Evolutionary conservation across 129 eudicot genomes (phyloP), one percentile per base, ranked within the genome.

Genomic region (Mikania micrantha): DNA sequence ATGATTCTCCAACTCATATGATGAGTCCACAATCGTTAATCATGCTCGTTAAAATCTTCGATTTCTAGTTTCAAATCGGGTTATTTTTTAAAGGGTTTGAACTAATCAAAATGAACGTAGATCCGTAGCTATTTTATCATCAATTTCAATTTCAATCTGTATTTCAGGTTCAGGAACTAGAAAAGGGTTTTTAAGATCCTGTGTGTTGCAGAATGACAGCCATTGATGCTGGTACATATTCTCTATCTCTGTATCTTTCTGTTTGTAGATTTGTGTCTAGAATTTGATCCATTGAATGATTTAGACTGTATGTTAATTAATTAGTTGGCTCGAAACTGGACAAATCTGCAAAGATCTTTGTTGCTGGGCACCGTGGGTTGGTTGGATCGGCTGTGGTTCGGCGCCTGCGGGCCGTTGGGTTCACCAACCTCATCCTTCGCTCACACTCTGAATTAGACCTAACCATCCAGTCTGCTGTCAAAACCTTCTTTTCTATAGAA

Each of bases 291-390:
- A 7, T 4, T 49, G 0, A 49, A 21, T 36, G 7, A 9, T 36
- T 8, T 24, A n/a, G n/a, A 32, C 27, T 15, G 9, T 41, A 19
- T 24, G 7, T 31, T 21, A 9, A 39, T 42, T 40, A 81, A 39
- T 42, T 40, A 81, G 85, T 34, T 72, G 31, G 34, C 17, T 27
- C n/a, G 36, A 66, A 74, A 44, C 58, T 81, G 17, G 96, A 82
- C 72, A 94, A 85, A 85, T 83, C 99, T 39, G 87, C 88, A 31
- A 77, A 82, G 82, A 83, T 87, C 78, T 94, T 80, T 80, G 93
- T 94, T n/a, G 99, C 97, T 27, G 99, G 99, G 27, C 97, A 94
- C 81, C 88, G 90, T 3, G 99, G 99, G 7, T 82, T 94, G 16
- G 99, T 89, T 20, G 99, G 99, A 32, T 90, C 97, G 42, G 95